Base-by-base conservation (phyloP, 768 basidiomycete genomes). In the Auricularia sp. region DNA sequence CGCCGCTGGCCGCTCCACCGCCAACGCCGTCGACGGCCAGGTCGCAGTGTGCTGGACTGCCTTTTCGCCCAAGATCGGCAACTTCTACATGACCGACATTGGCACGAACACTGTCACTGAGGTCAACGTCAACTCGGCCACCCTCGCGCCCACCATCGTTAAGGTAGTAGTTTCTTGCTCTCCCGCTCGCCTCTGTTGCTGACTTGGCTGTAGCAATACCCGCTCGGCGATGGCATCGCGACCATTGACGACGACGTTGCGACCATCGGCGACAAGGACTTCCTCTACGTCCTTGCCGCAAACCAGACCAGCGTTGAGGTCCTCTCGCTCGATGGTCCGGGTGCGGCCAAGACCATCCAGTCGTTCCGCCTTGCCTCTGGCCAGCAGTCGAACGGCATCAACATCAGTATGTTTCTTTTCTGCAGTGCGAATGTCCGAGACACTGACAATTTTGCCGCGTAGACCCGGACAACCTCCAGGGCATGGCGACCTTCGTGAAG, bases 91-190 rank as follows among this genome's bases (percentile, higher is more conserved):
- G 54, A 72, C 70, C 16, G 73, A 73, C 63, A 67, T 70, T 67
- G 67, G 68, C 76, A 3, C 69, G 70, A 7, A 70, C 78, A 63
- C 42, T 21, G 71, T 75, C 51, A 82, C 80, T 0, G 82, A 83
- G 72, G 76, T 81, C 47, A 74, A 76, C 56, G 75, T 84, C 56
- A 77, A 80, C 68, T 42, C 42, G 47, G 70, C 73, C 66, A 78
- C 80, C 66, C 74, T 83, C 36, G 75, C 75, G 63, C 78, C 74
- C 3, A 72, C 74, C n/a, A 77, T 83, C 51, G 79, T 81, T 53
- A 79, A 77, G 73, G 79, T 77, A 5, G 1, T 8, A 2, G 36
- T 21, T 69, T 68, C 7, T 1, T 2, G 3, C 58, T 18, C 10
- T 23, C 2, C 5, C 34, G 1, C 35, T 3, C 11, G 16, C 21